Conservation (phyloP, 2,329 filamentous ascomycete species). For the Aspergillus flavus region DNA sequence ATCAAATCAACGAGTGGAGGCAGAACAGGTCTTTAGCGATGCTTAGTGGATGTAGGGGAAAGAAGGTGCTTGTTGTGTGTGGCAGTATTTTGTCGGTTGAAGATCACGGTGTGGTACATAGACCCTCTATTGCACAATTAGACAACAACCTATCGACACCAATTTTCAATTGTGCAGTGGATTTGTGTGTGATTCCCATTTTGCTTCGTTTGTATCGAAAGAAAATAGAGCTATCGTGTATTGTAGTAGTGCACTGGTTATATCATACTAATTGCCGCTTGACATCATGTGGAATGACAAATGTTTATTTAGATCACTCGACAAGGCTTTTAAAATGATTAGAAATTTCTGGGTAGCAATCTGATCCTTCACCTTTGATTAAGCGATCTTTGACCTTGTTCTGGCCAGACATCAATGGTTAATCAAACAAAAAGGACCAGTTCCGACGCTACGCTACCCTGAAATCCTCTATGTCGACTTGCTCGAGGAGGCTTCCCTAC, state of each 20-base stretch:
- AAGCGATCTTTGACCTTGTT: neutral
- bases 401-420: neutral
- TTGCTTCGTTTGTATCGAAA: neutral
- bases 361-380: neutral
- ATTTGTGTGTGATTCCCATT: neutral
- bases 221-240: neutral
- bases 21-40: neutral
- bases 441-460: neutral
- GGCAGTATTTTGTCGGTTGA: neutral
- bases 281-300: neutral
- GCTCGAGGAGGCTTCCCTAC: constrained; percentile 18
- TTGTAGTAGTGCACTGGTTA: neutral
- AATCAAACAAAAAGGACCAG: neutral
- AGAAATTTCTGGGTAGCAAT: neutral
- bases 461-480: constrained; percentile 8
- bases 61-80: neutral
- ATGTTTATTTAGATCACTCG: neutral
- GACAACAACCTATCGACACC: neutral
- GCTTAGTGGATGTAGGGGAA: neutral
- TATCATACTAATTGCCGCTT: too few species aligned
- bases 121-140: neutral
- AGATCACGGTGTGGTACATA: neutral
- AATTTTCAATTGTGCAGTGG: neutral
- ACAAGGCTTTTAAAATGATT: neutral
- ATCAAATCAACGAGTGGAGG: neutral